These are phyloP conservation scores for Arthrobotrys sinensis DNA, from an alignment of 2,329 filamentous ascomycete species.

Conservation along the genomic window DNA sequence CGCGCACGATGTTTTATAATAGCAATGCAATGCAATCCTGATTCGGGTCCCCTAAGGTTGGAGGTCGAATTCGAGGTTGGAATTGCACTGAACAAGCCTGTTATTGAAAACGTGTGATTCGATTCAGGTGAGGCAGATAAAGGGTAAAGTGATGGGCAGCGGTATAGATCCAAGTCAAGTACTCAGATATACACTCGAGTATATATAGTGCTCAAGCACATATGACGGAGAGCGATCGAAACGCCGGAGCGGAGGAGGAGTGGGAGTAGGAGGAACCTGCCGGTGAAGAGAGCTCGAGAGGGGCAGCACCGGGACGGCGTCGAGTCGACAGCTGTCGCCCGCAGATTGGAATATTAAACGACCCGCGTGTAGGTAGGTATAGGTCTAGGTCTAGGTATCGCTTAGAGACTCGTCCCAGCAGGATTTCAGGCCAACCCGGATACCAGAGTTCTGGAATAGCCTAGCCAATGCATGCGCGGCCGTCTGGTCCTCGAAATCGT, in stretches of 20 bases:
- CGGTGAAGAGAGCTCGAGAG: neutral
- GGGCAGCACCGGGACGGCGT: neutral
- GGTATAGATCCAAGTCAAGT: too few species aligned
- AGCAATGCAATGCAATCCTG: too few species aligned
- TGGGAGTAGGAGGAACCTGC: neutral
- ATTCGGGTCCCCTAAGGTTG: too few species aligned
- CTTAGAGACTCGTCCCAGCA: neutral
- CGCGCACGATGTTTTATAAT: neutral
- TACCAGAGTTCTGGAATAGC: conserved; percentile 21
- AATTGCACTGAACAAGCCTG: too few species aligned
- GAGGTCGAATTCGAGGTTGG: too few species aligned
- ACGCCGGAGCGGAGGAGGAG: conserved; percentile 15
- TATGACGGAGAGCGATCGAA: neutral
- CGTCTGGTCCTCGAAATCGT: neutral
- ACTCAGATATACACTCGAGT: neutral
- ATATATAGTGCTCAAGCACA: conserved; percentile 6
- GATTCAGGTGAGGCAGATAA: too few species aligned
- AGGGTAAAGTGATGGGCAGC: too few species aligned
- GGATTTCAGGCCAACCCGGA: conserved; percentile 13
- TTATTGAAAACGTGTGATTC: too few species aligned
- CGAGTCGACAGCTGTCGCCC: conserved; percentile 28
- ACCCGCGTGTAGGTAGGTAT: neutral
- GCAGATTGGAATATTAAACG: conserved; percentile 24
- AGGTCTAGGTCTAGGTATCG: neutral
- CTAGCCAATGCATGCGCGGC: conserved; percentile 1